Evolutionary conservation across 768 basidiomycete genomes (phyloP).

Genomic region (Filobasidium floriforme): DNA sequence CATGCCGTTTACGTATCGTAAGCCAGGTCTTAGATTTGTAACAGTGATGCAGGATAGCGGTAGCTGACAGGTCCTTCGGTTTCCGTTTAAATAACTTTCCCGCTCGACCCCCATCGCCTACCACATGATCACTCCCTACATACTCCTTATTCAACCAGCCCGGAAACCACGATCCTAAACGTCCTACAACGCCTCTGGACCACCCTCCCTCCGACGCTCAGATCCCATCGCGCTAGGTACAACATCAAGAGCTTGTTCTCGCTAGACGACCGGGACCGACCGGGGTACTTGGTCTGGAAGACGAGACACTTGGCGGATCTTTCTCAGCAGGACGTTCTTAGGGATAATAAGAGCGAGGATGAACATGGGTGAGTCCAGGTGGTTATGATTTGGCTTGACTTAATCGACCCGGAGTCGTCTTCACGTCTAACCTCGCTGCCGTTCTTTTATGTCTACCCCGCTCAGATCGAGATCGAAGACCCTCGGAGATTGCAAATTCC

Average conservation of each 20-base stretch:
- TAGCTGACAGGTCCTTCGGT: too few species aligned
- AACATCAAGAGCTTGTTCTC: slow-evolving; percentile 5
- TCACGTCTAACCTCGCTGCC: neutral
- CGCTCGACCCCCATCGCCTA: too few species aligned
- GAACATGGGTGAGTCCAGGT: neutral
- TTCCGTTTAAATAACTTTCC: too few species aligned
- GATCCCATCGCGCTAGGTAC: neutral
- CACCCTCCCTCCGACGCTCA: neutral
- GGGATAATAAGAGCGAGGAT: neutral
- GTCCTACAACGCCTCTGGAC: neutral
- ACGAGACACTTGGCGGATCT: neutral
- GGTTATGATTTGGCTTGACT: neutral
- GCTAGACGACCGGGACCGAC: slow-evolving; percentile 1
- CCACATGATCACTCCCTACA: too few species aligned
- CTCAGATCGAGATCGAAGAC: neutral
- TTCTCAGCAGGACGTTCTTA: neutral
- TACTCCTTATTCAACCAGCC: neutral
- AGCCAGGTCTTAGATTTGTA: too few species aligned
- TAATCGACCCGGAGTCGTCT: neutral
- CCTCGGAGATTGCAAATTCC: neutral
- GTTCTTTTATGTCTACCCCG: neutral
- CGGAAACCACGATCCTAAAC: neutral
- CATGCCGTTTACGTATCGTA: slow-evolving; percentile 4
- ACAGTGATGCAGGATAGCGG: too few species aligned
- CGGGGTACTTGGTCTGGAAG: neutral